Conservation (phyloP, 495 filamentous ascomycete genomes). For the Penicillium ucsense region DNA sequence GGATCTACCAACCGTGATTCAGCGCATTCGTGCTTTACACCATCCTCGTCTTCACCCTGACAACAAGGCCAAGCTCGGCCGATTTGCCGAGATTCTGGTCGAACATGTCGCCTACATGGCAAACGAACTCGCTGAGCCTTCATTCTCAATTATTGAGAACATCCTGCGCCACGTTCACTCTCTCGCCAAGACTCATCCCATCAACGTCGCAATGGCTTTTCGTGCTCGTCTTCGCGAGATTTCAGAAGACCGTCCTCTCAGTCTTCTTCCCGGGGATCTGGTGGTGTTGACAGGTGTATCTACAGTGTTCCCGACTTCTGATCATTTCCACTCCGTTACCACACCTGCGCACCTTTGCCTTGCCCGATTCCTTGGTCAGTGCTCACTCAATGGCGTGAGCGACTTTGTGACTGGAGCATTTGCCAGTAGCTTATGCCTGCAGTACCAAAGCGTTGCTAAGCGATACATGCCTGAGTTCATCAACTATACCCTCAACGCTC, state of each 20-base stretch:
- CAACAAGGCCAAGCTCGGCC: constrained; percentile 74
- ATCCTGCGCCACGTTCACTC: constrained; percentile 77
- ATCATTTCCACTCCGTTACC: constrained; percentile 89
- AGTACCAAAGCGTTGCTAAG: constrained; percentile 73
- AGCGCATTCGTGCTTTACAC: constrained; percentile 78
- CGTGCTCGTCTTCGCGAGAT: constrained; percentile 60
- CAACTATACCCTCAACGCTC: constrained; percentile 66
- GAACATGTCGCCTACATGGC: constrained; percentile 66
- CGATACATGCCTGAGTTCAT: constrained; percentile 82
- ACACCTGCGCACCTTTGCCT: constrained; percentile 80
- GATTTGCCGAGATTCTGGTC: constrained; percentile 65
- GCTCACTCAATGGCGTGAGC: constrained; percentile 47
- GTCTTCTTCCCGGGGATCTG: constrained; percentile 63
- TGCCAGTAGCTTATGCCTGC: constrained; percentile 60
- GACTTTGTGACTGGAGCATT: constrained; percentile 71
- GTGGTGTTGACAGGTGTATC: constrained; percentile 71
- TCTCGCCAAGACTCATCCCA: constrained; percentile 69
- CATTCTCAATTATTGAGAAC: constrained; percentile 54
- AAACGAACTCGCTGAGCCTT: constrained; percentile 36
- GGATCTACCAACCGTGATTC: constrained; percentile 69
- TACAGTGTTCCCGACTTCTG: constrained; percentile 84
- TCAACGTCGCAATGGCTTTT: constrained; percentile 67
- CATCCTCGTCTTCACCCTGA: constrained; percentile 75
- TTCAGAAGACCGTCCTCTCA: constrained; percentile 46
- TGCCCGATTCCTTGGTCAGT: constrained; percentile 72